A percentile compares a stretch with the other conserved stretches of the same genome.
Evolutionary conservation across 768 basidiomycete genomes (phyloP).

Genomic region (Kwoniella botswanensis): DNA sequence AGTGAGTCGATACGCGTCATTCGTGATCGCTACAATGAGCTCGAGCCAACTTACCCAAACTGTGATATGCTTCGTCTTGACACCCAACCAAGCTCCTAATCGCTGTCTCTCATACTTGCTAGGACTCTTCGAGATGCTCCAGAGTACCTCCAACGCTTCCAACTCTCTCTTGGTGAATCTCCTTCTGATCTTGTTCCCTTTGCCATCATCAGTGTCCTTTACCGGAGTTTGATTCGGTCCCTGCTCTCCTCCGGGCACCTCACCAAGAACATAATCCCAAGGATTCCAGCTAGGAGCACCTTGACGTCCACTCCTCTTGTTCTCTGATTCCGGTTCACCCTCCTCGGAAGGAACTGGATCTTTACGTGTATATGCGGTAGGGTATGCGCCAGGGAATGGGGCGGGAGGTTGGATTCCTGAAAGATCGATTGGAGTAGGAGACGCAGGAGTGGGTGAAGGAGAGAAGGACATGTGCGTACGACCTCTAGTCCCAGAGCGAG

Average conservation of each 20-base stretch:
- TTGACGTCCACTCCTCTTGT: constrained; percentile 20
- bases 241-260: constrained; percentile 26
- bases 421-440: constrained; percentile 21
- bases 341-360: constrained; percentile 35
- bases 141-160: constrained; percentile 36
- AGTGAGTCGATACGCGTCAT: not conserved
- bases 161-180: constrained; percentile 35
- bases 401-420: constrained; percentile 37
- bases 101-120: constrained; percentile 41
- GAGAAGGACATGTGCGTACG: constrained; percentile 18
- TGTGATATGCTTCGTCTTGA: constrained; percentile 40
- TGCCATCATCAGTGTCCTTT: constrained; percentile 25
- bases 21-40: not conserved
- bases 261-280: constrained; percentile 38
- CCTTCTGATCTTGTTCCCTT: constrained; percentile 30
- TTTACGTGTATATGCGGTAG: constrained; percentile 26
- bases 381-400: constrained; percentile 30
- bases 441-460: constrained; percentile 21
- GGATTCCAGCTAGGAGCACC: constrained; percentile 38
- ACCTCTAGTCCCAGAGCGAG: constrained; percentile 6
- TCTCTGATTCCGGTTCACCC: constrained; percentile 14
- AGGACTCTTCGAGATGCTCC: constrained; percentile 33
- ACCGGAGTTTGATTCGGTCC: constrained; percentile 17
- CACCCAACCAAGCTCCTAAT: constrained; percentile 43
- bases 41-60: constrained; percentile 33